Evolutionary conservation across 2,329 filamentous ascomycete species (phyloP), one percentile per base, ranked within the genome.

Genomic region (Colletotrichum nymphaeae): DNA sequence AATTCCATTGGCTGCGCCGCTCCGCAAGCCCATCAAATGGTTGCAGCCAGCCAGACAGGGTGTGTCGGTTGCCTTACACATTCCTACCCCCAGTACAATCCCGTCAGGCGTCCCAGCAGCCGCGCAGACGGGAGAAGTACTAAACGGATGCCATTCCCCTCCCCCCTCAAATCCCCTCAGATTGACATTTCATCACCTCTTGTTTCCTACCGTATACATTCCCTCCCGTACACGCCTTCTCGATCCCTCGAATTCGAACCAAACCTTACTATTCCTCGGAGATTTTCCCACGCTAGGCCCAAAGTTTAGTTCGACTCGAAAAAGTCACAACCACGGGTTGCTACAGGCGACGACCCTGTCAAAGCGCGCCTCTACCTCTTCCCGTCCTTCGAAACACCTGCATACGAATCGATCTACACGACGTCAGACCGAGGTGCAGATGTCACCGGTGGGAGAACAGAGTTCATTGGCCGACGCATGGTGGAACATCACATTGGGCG

Each of bases 291-390:
- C 58, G 12, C 7, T 35, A 63, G 37, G 19, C 22, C n/a, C 55
- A n/a, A 19, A 11, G 52, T 8, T 7, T 26, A 16, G 28, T 24
- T 37, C 42, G 11, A 12, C 14, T 52, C 30, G 4, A n/a, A 42
- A 19, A 63, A 59, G 69, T 59, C 65, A 55, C 70, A 6, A 11
- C n/a, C 24, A 46, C 59, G 42, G 32, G 66, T 64, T 63, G 66
- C 66, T 22, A 26, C 28, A 46, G 42, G 42, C 55, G 55, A 69
- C 55, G 37, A 22, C 28, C 30, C 30, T 55, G 70, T 69, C 70
- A 69, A 65, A 69, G 66, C 66, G 59, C 26, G 24, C 42, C 42
- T 35, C 8, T 42, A 16, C 37, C 37, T 42, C 14, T 42, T 19
- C 37, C 37, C 26, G 26, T 28, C 26, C 28, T 9, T 26, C 55